Base-by-base conservation (phyloP, 441 rosid genomes). In the Pelargonium myrrhifolium region DNA sequence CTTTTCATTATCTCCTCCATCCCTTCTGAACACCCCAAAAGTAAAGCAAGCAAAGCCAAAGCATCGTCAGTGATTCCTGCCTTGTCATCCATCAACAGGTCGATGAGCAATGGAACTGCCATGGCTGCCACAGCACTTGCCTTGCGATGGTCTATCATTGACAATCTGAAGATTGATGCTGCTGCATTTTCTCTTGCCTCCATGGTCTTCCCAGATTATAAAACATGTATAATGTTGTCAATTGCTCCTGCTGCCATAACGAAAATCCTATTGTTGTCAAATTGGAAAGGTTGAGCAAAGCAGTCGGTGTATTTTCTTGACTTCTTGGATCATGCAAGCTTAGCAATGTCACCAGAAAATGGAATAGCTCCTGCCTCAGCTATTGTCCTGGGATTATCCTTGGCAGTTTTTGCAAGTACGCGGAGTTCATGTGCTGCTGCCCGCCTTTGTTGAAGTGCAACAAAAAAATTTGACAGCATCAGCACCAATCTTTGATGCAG, bases 181-280 rank as follows among this genome's bases (percentile, higher is more conserved):
- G 93, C 88, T 24, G 93, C 90, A 68, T 88, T 88, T 72, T 86
- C 93, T 65, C 85, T 84, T 10, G 90, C 84, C 79, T 84, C 90
- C 88, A 82, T 83, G 8, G 86, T 86, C 76, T 77, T 80, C 11
- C 90, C 93, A 22, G 78, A 73, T 77, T 84, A 86, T 40, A 88
- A 72, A 40, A 84, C 90, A 18, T 67, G 64, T 67, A 84, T 68
- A 11, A 88, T 84, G 78, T 69, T 83, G 66, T 81, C 87, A 0
- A 82, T 69, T 11, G 90, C 89, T n/a, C 93, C 88, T 6, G 93
- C 90, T 2, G 89, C 88, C 84, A 84, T 80, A 64, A 88, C 83
- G 17, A 88, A 76, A 60, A 77, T 62, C 78, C 84, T 88, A 69
- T 86, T 88, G 83, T 88, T 86, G 49, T 83, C 84, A 81, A 79